Evolutionary conservation across 1,284 basidiomycete genomes (phyloP), one percentile per base, ranked within the genome.

Genomic region (Puccinia hordei): DNA sequence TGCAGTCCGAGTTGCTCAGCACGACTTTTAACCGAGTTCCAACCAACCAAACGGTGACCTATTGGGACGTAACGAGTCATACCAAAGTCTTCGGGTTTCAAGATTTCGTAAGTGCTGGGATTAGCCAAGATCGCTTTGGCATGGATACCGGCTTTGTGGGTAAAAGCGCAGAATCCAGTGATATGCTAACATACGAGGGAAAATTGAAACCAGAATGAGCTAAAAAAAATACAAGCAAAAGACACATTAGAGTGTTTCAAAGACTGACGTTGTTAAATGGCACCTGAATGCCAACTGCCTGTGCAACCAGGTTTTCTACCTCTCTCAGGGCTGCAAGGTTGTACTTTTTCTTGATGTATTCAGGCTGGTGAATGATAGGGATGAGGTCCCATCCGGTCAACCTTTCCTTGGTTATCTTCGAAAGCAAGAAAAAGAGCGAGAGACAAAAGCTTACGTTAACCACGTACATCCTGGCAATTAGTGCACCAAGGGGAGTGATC

Each of bases 51-150:
- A 83, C 95, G 93, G 87, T 97, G 95, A 88, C 96, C 97, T 85
- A 99, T 99, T 61, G 95, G 96, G 83, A 99, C 96, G 86, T 99
- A 99, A 85, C 97, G 91, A 35, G 92, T 95, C 86, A 99, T 90
- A 84, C 96, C 96, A 85, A 99, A 99, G 88, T 99, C 96, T 87
- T 96, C 94, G 71, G 94, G 97, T 91, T 93, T 97, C 82, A 89
- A 87, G 81, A 96, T 95, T 88, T 97, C 94, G 87, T 99, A 99
- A 13, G 97, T 99, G 84, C 92, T 94, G 0, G 97, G 97, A 90
- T 99, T 99, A 89, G 98, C 98, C 80, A 99, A 90, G 87, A 99
- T 99, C 59, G 97, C 97, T 90, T 99, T 99, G 88, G 97, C 97
- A 87, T 99, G 97, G 84, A 99, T 99, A 87, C 97, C 97, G 44